Conservation (phyloP, 805 yeast genomes). For the Pichia nakasei region DNA sequence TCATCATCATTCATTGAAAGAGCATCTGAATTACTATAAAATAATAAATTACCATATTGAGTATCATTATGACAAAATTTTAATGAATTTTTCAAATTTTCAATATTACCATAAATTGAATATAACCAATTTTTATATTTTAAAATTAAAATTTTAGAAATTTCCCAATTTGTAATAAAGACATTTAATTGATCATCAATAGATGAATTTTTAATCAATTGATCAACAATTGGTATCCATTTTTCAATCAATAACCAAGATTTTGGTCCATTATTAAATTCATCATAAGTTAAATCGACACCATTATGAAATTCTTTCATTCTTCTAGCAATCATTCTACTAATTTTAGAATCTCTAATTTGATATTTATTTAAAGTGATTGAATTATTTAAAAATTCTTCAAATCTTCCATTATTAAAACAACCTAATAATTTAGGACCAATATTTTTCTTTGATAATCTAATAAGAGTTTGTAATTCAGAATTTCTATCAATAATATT, state of each 20-base stretch:
- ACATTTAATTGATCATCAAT: slow-evolving; percentile 30
- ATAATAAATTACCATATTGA: slow-evolving; percentile 86
- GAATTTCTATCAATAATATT: slow-evolving; percentile 76
- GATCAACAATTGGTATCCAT: slow-evolving; percentile 52
- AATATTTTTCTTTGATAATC: slow-evolving; percentile 67
- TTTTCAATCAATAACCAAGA: slow-evolving; percentile 62
- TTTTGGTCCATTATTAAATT: slow-evolving; percentile 51
- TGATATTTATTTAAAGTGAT: slow-evolving; percentile 65
- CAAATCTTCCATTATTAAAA: slow-evolving; percentile 87
- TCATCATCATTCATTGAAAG: slow-evolving; percentile 21
- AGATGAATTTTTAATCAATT: slow-evolving; percentile 32
- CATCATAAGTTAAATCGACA: slow-evolving; percentile 52
- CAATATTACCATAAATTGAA: slow-evolving; percentile 34
- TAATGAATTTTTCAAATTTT: slow-evolving; percentile 37
- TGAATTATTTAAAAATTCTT: slow-evolving; percentile 83
- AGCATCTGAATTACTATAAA: slow-evolving; percentile 30
- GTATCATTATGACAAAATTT: slow-evolving; percentile 95
- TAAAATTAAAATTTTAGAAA: slow-evolving; percentile 40
- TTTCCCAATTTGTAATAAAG: slow-evolving; percentile 38
- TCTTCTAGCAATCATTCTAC: slow-evolving; percentile 85
- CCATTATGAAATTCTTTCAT: slow-evolving; percentile 91
- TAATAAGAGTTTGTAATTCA: slow-evolving; percentile 64
- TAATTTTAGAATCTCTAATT: slow-evolving; percentile 64
- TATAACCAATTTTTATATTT: slow-evolving; percentile 59
- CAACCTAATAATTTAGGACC: slow-evolving; percentile 89